A percentile compares a stretch with the other conserved stretches of the same genome.
phyloP scores from a whole-genome alignment of 2,329 filamentous ascomycete genomes.

The Calonectria hongkongensis region DNA sequence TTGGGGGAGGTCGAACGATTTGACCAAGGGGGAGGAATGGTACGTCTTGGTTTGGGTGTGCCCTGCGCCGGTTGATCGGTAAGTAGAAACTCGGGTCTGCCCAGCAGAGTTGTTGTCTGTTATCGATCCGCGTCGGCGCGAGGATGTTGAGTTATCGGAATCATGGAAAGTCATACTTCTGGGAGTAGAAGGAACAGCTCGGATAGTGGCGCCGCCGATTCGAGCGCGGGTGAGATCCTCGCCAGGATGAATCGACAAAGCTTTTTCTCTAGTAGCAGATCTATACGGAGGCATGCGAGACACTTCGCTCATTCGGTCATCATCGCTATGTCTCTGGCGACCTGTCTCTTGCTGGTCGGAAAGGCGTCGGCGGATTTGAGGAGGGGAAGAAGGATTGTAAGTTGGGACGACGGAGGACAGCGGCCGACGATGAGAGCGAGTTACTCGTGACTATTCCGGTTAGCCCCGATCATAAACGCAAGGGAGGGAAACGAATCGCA shows the following conservation, averaged over 20 bases:
- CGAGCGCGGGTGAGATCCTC: slow-evolving; percentile 62
- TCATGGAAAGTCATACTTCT: slow-evolving; percentile 70
- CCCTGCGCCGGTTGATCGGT: slow-evolving; percentile 59
- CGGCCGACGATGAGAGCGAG: slow-evolving; percentile 70
- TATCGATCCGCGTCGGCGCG: slow-evolving; percentile 65
- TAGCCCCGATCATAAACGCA: slow-evolving; percentile 42
- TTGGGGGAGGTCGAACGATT: slow-evolving; percentile 60
- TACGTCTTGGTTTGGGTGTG: slow-evolving; percentile 62
- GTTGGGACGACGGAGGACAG: slow-evolving; percentile 71
- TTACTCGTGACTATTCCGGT: slow-evolving; percentile 67
- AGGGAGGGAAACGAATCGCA: slow-evolving; percentile 30
- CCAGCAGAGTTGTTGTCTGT: slow-evolving; percentile 66
- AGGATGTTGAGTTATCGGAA: slow-evolving; percentile 55
- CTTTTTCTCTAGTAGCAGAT: slow-evolving; percentile 64
- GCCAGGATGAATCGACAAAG: slow-evolving; percentile 61
- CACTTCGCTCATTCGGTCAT: slow-evolving; percentile 64
- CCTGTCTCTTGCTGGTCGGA: slow-evolving; percentile 74
- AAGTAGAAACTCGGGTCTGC: slow-evolving; percentile 65
- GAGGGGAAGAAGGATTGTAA: slow-evolving; percentile 70
- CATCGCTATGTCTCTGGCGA: slow-evolving; percentile 62
- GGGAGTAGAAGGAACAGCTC: slow-evolving; percentile 69
- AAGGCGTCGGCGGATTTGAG: slow-evolving; percentile 70
- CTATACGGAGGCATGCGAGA: slow-evolving; percentile 68
- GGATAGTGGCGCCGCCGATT: slow-evolving; percentile 57
- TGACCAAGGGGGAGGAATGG: slow-evolving; percentile 77